A percentile compares a stretch with the other conserved stretches of the same genome.
Evolutionary conservation across 106 monocot species (phyloP).

Genomic region (Alisma plantagoaquatica): DNA sequence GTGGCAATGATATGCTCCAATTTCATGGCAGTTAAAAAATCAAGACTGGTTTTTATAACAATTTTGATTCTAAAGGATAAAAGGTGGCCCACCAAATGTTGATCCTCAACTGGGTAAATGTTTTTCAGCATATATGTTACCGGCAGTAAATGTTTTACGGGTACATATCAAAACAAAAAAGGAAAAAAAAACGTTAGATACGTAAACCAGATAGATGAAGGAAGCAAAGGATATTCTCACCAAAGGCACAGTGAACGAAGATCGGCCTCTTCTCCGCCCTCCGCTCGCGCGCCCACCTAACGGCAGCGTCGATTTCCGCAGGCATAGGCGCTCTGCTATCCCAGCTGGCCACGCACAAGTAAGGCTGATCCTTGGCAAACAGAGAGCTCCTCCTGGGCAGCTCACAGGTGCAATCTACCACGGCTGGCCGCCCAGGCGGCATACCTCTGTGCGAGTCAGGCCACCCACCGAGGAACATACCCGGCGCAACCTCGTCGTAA

Average conservation of each 20-base stretch:
- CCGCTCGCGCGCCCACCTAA: conserved; percentile 62
- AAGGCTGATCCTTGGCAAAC: conserved; percentile 25
- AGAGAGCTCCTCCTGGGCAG: conserved; percentile 41
- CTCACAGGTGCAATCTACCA: conserved; percentile 92
- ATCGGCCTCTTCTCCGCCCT: conserved; percentile 53
- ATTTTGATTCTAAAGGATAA: too few relatives aligned
- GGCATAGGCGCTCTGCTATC: conserved; percentile 67
- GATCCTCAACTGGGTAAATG: too few relatives aligned
- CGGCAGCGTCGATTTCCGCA: conserved; percentile 63
- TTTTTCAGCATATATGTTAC: too few relatives aligned
- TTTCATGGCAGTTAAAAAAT: too few relatives aligned
- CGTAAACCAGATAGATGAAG: too few relatives aligned
- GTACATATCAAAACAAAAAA: too few relatives aligned
- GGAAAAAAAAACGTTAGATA: too few relatives aligned
- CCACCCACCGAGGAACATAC: conserved; percentile 81
- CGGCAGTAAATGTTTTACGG: too few relatives aligned
- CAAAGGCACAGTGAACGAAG: conserved; percentile 69
- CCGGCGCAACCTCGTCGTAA: conserved; percentile 50
- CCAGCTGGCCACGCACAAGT: conserved; percentile 74
- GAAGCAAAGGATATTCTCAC: too few relatives aligned
- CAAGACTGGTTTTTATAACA: too few relatives aligned
- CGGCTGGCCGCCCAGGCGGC: conserved; percentile 64
- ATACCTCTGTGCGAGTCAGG: conserved; percentile 45
- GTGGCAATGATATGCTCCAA: too few relatives aligned
- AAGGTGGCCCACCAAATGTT: too few relatives aligned